Evolutionary conservation across 768 basidiomycete species (phyloP).

Genomic region (Vararia minispora): DNA sequence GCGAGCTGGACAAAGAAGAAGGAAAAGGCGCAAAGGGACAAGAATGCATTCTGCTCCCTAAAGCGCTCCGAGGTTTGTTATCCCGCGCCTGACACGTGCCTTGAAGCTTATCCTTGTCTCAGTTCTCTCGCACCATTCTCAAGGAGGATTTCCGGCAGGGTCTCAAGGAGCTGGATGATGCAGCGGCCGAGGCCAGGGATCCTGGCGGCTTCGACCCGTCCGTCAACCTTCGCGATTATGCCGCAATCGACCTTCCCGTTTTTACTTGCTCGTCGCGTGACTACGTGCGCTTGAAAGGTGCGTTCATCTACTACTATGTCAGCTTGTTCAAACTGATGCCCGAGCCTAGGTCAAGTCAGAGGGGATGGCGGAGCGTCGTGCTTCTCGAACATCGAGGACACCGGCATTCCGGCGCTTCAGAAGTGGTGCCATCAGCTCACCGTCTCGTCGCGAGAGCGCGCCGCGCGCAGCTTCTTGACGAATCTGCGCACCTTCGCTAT

Average conservation of each 20-base stretch:
- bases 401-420: constrained; percentile 45
- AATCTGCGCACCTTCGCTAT: constrained; percentile 39
- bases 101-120: background rate
- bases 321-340: background rate
- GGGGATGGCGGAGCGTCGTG: constrained; percentile 49
- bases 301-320: constrained; percentile 2
- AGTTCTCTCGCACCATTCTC: constrained; percentile 46
- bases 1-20: constrained; percentile 29
- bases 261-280: constrained; percentile 53
- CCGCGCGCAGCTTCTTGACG: constrained; percentile 30
- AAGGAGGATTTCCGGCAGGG: constrained; percentile 52
- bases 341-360: constrained; percentile 38
- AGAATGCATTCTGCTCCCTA: constrained; percentile 50
- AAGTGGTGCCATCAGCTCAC: constrained; percentile 48
- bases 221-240: constrained; percentile 43
- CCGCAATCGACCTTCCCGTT: constrained; percentile 47
- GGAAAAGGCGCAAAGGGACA: constrained; percentile 27
- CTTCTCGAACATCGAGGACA: constrained; percentile 41
- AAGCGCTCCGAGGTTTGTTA: constrained; percentile 40
- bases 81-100: background rate
- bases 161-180: constrained; percentile 49
- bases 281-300: constrained; percentile 45
- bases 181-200: constrained; percentile 44
- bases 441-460: constrained; percentile 37
- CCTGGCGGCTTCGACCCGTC: constrained; percentile 46